phyloP scores from a whole-genome alignment of 495 filamentous ascomycete species.

The Filosporella fistucella region DNA sequence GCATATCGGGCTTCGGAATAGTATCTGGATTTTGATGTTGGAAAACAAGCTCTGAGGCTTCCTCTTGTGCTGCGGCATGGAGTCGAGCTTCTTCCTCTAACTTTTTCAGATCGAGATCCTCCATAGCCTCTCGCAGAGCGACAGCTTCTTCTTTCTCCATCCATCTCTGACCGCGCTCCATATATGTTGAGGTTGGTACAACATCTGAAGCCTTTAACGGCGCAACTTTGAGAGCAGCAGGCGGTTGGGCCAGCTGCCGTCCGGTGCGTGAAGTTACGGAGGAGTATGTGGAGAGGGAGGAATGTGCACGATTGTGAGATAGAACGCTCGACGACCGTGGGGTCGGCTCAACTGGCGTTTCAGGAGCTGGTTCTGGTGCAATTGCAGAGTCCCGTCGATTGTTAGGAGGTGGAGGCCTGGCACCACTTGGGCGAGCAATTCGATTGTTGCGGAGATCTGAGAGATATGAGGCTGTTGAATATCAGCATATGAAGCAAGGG shows the following conservation, averaged over 20 bases:
- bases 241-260: constrained; percentile 38
- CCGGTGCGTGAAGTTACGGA: constrained; percentile 27
- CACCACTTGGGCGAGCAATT: constrained; percentile 70
- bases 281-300: constrained; percentile 25
- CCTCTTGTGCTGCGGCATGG: constrained; percentile 73
- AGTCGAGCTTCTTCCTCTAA: constrained; percentile 54
- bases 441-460: constrained; percentile 76
- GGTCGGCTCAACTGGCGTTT: constrained; percentile 20
- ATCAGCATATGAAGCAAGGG: constrained; percentile 10
- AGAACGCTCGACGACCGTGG: constrained; percentile 43
- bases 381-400: constrained; percentile 27
- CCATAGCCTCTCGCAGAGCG: constrained; percentile 72
- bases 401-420: constrained; percentile 66
- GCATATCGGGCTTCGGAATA: constrained; percentile 42
- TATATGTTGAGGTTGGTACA: constrained; percentile 61
- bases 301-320: constrained; percentile 44
- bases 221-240: background rate
- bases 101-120: constrained; percentile 62
- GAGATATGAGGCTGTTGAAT: constrained; percentile 64
- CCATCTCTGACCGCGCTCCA: constrained; percentile 74
- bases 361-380: constrained; percentile 8
- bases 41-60: constrained; percentile 85
- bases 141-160: constrained; percentile 84
- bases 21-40: constrained; percentile 68
- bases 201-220: constrained; percentile 37